Percentiles rank a stretch among this genome's conserved stretches.
These are phyloP conservation scores for Phoma sp. DNA, from an alignment of 2,329 filamentous ascomycete species.

Conservation along the genomic window DNA sequence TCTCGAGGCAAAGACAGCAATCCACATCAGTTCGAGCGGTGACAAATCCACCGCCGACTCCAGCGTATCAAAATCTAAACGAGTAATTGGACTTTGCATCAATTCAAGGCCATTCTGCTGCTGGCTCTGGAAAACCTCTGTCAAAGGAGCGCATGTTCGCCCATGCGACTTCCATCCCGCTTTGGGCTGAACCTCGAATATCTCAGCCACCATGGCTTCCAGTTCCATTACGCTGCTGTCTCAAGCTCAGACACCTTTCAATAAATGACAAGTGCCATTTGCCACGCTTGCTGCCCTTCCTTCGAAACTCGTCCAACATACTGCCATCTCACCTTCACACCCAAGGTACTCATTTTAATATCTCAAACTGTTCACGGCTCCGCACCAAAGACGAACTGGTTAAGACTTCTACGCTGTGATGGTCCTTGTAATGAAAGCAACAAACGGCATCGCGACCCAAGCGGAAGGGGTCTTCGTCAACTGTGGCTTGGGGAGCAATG, in stretches of 20 bases:
- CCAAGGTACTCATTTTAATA: no score
- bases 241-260: neutral
- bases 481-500: neutral
- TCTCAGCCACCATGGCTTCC: slow-evolving; percentile 2
- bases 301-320: neutral
- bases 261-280: neutral
- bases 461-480: slow-evolving; percentile 2
- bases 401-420: neutral
- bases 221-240: neutral
- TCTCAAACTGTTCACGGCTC: no score
- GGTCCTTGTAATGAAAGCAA: neutral
- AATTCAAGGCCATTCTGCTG: no score
- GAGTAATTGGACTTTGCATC: no score
- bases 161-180: neutral
- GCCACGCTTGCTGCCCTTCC: neutral
- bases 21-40: neutral
- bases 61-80: no score
- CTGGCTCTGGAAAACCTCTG: neutral
- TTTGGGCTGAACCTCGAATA: neutral
- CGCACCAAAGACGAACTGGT: neutral
- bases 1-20: neutral
- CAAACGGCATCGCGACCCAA: slow-evolving; percentile 3
- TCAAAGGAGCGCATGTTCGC: neutral
- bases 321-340: neutral
- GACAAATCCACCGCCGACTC: no score